Percentiles rank a stretch among this genome's conserved stretches.
These are phyloP conservation scores for Aspergillus fischeri DNA, from an alignment of 2,329 filamentous ascomycete species.

Conservation along the genomic window DNA sequence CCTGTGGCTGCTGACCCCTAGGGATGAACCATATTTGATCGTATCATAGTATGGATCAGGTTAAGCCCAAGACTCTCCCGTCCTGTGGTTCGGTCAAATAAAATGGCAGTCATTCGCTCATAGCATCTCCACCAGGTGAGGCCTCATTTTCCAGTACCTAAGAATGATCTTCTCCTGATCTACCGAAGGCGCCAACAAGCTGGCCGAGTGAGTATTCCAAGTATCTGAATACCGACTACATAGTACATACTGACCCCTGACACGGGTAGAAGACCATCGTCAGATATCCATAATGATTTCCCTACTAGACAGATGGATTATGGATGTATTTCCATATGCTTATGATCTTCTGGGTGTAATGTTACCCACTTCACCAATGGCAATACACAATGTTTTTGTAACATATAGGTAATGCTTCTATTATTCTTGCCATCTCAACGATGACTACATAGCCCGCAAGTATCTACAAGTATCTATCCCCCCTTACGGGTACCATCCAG, in stretches of 20 bases:
- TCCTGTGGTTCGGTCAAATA: not conserved
- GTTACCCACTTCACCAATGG: not conserved
- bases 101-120: not conserved
- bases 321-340: not conserved
- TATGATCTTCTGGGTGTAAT: not conserved
- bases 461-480: not conserved
- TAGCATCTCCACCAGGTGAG: not conserved
- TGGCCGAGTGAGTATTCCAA: not conserved
- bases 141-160: not conserved
- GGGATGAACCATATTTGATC: not conserved
- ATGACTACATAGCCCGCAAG: not conserved
- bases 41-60: not conserved
- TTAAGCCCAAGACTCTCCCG: not conserved
- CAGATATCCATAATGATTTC: not conserved
- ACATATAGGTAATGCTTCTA: not conserved
- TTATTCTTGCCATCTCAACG: not conserved
- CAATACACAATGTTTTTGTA: not conserved
- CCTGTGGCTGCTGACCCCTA: not conserved
- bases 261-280: not conserved
- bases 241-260: not conserved
- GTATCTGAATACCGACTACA: not conserved
- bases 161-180: not conserved
- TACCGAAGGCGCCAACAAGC: too few relatives aligned
- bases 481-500: not conserved
- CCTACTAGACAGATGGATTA: not conserved